phyloP scores from a whole-genome alignment of 192 early-diverging fungal species.

The Coemansia sp. region DNA sequence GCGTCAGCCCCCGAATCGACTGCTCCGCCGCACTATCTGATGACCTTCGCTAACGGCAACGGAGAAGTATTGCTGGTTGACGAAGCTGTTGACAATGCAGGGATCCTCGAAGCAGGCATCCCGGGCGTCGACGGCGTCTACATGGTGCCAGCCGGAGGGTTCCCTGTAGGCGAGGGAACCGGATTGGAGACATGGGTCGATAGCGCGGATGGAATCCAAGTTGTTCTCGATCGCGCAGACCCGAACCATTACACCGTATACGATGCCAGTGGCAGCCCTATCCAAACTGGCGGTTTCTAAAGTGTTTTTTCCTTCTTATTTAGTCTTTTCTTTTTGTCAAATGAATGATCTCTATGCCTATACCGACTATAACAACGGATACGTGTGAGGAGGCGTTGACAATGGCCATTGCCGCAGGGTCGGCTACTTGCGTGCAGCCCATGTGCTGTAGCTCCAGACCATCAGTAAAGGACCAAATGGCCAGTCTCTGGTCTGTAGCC shows the following conservation, averaged over 20 bases:
- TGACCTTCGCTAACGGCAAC: conserved; percentile 33
- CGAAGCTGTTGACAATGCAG: conserved; percentile 15
- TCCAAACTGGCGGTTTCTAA: background rate
- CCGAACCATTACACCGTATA: conserved; percentile 36
- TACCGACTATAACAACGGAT: conserved; percentile 54
- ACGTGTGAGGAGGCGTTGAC: conserved; percentile 6
- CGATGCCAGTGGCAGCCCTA: conserved; percentile 12
- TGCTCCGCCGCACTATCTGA: conserved; percentile 24
- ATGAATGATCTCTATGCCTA: conserved; percentile 60
- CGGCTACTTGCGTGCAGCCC: conserved; percentile 65
- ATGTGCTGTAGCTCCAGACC: conserved; percentile 42
- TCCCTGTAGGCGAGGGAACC: background rate
- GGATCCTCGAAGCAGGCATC: conserved; percentile 14
- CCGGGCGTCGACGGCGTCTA: conserved; percentile 35
- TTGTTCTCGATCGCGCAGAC: conserved; percentile 24
- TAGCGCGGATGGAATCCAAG: conserved; percentile 24
- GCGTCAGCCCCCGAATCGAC: background rate
- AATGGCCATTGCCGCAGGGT: conserved; percentile 56
- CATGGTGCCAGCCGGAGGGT: conserved; percentile 15
- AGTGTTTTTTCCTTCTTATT: background rate
- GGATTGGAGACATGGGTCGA: conserved; percentile 37
- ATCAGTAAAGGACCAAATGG: conserved; percentile 52
- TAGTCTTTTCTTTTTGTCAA: background rate
- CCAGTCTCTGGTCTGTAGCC: conserved; percentile 71
- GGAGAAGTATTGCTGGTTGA: conserved; percentile 26